phyloP scores from a whole-genome alignment of 2,329 filamentous ascomycete species.

The Fusarium avenaceum region DNA sequence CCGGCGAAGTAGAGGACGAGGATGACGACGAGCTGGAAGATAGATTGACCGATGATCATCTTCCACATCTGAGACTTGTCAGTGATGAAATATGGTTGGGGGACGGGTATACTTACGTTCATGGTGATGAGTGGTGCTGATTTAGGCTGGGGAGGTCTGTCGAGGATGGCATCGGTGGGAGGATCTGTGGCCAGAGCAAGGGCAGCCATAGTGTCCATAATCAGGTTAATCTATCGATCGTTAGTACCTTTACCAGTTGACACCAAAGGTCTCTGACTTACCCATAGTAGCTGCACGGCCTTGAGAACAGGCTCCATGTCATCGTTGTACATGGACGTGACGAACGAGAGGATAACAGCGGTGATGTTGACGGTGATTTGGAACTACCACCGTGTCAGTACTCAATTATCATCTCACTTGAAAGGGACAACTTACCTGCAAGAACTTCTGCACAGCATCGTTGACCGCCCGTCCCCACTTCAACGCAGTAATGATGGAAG shows the following conservation, averaged over 20 bases:
- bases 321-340: constrained; percentile 81
- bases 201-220: constrained; percentile 96
- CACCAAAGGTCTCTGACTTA: too few species aligned
- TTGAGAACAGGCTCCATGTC: constrained; percentile 82
- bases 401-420: background rate
- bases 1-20: constrained; percentile 88
- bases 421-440: constrained; percentile 58
- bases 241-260: too few species aligned
- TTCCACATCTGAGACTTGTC: constrained; percentile 83
- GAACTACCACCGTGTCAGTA: constrained; percentile 56
- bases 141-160: constrained; percentile 77
- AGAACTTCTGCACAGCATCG: constrained; percentile 81
- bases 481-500: constrained; percentile 84
- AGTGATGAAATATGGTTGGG: fast-evolving
- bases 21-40: constrained; percentile 86
- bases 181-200: constrained; percentile 90
- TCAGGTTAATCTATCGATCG: constrained; percentile 71
- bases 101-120: constrained; percentile 57
- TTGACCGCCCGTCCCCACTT: constrained; percentile 85
- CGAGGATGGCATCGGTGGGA: constrained; percentile 81
- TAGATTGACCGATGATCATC: constrained; percentile 94
- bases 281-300: constrained; percentile 97
- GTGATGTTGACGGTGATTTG: constrained; percentile 93
- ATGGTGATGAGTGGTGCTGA: constrained; percentile 78
- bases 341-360: constrained; percentile 87